Conservation (phyloP, 2,329 filamentous ascomycete genomes). For the Ophiostoma tasmaniense region DNA sequence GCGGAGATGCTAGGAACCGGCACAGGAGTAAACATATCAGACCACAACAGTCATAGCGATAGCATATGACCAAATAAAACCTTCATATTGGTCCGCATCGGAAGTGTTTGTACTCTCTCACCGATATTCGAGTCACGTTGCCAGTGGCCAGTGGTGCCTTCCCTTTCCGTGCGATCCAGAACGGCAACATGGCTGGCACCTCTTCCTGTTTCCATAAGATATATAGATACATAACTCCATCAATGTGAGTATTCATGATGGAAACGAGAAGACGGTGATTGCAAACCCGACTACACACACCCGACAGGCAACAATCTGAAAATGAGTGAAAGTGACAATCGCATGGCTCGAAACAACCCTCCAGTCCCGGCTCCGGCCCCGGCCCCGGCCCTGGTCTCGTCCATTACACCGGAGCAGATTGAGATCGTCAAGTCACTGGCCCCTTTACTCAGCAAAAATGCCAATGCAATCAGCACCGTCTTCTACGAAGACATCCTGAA, state of each 20-base stretch:
- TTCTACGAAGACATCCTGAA: conserved; percentile 64
- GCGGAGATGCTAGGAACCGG: background rate
- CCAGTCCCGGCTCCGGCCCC: too few relatives aligned
- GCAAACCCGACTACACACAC: background rate
- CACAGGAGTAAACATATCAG: background rate
- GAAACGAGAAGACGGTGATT: background rate
- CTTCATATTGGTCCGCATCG: background rate
- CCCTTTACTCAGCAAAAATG: conserved; percentile 61
- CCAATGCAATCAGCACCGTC: conserved; percentile 57
- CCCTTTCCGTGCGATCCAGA: background rate
- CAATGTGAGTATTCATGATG: background rate
- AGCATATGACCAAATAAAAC: background rate
- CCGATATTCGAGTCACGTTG: background rate
- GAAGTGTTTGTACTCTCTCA: background rate
- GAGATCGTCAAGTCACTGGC: conserved; percentile 68
- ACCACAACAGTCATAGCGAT: background rate
- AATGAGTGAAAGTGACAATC: background rate
- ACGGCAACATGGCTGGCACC: background rate
- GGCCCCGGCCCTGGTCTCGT: conserved; percentile 7
- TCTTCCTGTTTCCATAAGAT: background rate
- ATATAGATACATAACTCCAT: background rate
- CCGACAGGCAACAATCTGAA: background rate
- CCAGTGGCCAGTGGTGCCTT: background rate
- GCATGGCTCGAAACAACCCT: too few relatives aligned
- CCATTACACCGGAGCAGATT: conserved; percentile 56